Evolutionary conservation across 768 basidiomycete species (phyloP), one percentile per base, ranked within the genome.

Genomic region (Termitomyces sp.): DNA sequence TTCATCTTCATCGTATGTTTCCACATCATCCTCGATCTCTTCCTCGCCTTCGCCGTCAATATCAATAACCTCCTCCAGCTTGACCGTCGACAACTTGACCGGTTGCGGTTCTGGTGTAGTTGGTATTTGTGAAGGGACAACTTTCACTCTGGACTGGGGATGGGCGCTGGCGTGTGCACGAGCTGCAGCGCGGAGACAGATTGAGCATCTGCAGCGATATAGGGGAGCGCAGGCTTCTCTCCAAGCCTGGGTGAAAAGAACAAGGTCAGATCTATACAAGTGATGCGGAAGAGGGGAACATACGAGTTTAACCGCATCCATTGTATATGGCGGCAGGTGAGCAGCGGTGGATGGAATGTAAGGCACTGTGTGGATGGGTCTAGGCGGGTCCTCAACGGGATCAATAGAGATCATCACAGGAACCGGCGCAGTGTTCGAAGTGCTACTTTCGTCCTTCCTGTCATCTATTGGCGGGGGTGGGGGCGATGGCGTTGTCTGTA

Each of bases 401-500:
- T 81, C 76, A 3, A 84, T 75, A 5, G 82, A 63, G 7, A 78
- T 72, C 32, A 70, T 67, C n/a, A 66, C 63, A 5, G 63, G 69
- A 63, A 51, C 38, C 54, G 56, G 22, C 43, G 55, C 57, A 7
- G 58, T 61, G 4, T 61, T 54, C 26, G 70, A 71, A 9, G 71
- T 70, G 3, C 72, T 70, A 54, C 74, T 76, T 46, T 71, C 69
- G 13, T 71, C 71, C 58, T 73, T 73, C 55, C 70, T 69, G 43
- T 68, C 65, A 20, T 66, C 71, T 7, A 69, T 63, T 28, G 88
- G 88, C 0, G 86, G 84, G 0, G 88, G 88, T 0, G 87, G 85
- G 0, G 88, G 88, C 2, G 85, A 87, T 0, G 88, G 88, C 7
- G 88, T 90, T n/a, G 88, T 91, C 60, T 86, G 85, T 32, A 90